These are phyloP conservation scores for Curvularia sp. DNA, from an alignment of 2,329 filamentous ascomycete species.

Conservation along the genomic window DNA sequence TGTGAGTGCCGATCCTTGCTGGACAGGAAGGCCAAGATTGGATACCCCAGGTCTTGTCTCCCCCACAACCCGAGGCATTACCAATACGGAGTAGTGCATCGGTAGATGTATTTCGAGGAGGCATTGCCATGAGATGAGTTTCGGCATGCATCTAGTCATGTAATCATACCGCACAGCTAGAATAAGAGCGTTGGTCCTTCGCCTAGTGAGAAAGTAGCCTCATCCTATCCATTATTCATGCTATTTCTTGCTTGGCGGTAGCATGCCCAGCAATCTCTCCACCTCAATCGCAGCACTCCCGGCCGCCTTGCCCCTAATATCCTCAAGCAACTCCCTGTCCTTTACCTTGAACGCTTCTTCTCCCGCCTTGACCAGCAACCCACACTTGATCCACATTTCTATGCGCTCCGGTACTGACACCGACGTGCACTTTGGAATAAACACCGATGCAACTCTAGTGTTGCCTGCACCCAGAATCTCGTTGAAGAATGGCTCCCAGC, in stretches of 20 bases:
- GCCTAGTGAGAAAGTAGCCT: neutral
- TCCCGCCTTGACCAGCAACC: constrained; percentile 83
- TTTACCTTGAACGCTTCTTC: constrained; percentile 88
- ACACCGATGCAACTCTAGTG: constrained; percentile 79
- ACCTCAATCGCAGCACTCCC: constrained; percentile 77
- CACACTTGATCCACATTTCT: constrained; percentile 96
- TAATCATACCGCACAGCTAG: neutral
- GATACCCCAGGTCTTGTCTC: neutral
- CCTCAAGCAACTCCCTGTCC: constrained; percentile 76
- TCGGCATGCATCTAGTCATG: neutral
- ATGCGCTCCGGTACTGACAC: constrained; percentile 73
- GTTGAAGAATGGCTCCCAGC: constrained; percentile 98
- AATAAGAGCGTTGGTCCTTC: neutral
- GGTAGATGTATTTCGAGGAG: neutral
- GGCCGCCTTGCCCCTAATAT: constrained; percentile 75
- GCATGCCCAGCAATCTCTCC: constrained; percentile 73
- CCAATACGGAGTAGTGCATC: neutral
- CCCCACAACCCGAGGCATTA: neutral
- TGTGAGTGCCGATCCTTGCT: neutral
- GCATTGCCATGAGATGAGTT: neutral
- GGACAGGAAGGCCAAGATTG: neutral
- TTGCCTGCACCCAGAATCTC: constrained; percentile 89
- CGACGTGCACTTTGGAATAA: constrained; percentile 85
- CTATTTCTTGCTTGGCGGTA: constrained; percentile 27
- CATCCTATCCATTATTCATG: neutral